Evolutionary conservation across 2,329 filamentous ascomycete genomes (phyloP), one percentile per base, ranked within the genome.

Genomic region (Fonsecaea erecta): DNA sequence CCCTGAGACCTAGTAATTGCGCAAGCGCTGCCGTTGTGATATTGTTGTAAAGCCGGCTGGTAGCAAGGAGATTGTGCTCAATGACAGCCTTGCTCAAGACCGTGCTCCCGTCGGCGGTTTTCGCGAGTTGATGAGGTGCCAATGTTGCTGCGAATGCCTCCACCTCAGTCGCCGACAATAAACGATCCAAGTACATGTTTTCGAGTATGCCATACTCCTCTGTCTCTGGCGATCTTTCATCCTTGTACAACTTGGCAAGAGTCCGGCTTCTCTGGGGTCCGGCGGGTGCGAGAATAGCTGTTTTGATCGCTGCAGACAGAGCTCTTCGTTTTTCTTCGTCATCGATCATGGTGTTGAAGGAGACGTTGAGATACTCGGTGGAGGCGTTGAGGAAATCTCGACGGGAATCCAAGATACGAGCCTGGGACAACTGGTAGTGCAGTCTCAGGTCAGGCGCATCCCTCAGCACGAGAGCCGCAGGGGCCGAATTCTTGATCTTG

Each of bases 181-280:
- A 83, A 5, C 93, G 87, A 77, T 98, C 92, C 55, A 98, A 84
- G 77, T 96, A 97, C 87, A 99, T 98, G 82, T 98, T 98, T 81
- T 98, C 95, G 14, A 99, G 82, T 60, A 99, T 97, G 55, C 87
- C 83, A 74, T 90, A 94, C 78, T 98, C 92, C 34, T 89, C 86
- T 1, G 95, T 85, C 56, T 88, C 86, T 2, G 83, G 82, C 0
- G 91, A 85, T 32, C 95, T 87, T 70, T 98, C 95, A 77, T 99
- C 95, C 78, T 96, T 97, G 85, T 97, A 97, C 14, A 99, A 82
- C 60, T 90, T 88, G 3, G 88, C 92, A 18, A 99, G 85, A 51
- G 89, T 88, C 53, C 91, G 87, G 68, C 90, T 92, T 60, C 95
- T 88, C 73, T 89, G 84, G 0, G 95, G 95, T 0, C 95, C 95